A percentile compares a stretch with the other conserved stretches of the same genome.
phyloP scores from a whole-genome alignment of 2,329 filamentous ascomycete species.

The Monosporascus sp. region DNA sequence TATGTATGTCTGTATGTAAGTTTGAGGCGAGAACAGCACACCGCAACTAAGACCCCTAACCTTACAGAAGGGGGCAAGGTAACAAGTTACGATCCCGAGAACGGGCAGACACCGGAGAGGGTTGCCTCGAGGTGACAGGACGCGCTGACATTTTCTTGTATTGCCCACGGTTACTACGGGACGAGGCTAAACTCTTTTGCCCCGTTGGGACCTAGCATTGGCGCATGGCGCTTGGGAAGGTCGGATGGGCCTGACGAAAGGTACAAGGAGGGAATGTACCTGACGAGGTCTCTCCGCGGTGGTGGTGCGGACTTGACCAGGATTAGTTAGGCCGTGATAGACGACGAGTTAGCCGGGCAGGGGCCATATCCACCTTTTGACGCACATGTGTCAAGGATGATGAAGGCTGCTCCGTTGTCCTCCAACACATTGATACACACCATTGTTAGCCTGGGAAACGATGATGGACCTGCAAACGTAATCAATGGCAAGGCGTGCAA shows the following conservation, averaged over 20 bases:
- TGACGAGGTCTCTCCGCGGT: neutral
- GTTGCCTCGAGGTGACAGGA: neutral
- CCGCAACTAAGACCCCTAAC: too few relatives aligned
- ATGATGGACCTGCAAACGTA: neutral
- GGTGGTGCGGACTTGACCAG: neutral
- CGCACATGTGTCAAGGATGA: neutral
- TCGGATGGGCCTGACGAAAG: neutral
- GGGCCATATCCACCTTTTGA: neutral
- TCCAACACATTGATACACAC: neutral
- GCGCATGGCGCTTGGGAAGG: neutral
- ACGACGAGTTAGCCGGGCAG: neutral
- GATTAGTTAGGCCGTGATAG: neutral
- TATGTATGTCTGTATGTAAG: too few relatives aligned
- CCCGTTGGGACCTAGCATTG: neutral
- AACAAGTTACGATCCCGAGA: neutral
- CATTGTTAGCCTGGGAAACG: neutral
- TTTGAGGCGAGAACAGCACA: too few relatives aligned
- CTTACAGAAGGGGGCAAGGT: neutral
- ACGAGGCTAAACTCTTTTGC: neutral
- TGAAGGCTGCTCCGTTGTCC: neutral
- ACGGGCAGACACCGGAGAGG: neutral
- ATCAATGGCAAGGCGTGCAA: neutral
- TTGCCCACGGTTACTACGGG: neutral
- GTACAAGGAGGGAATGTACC: neutral
- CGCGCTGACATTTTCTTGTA: too few relatives aligned